A percentile compares a stretch with the other conserved stretches of the same genome.
Evolutionary conservation across 768 basidiomycete species (phyloP).

Genomic region (Tulasnella sp.): DNA sequence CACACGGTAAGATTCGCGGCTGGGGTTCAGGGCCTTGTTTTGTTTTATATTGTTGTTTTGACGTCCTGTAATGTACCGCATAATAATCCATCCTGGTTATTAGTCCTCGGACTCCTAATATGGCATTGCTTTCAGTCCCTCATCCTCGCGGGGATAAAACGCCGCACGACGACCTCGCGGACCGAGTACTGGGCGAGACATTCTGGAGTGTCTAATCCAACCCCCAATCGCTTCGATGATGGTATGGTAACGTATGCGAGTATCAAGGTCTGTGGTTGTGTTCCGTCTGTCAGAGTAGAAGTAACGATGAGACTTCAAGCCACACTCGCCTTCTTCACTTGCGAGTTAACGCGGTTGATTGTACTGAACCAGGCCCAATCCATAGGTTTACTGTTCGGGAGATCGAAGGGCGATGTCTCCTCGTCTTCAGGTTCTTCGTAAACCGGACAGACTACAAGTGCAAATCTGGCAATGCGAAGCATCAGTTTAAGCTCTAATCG

Average conservation of each 20-base stretch:
- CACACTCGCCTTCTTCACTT: constrained; percentile 79
- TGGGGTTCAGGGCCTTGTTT: no score
- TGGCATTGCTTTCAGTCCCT: constrained; percentile 58
- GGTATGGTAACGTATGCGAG: constrained; percentile 91
- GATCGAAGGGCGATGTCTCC: constrained; percentile 47
- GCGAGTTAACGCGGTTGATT: constrained; percentile 89
- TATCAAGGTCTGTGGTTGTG: constrained; percentile 62
- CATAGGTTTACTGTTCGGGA: constrained; percentile 61
- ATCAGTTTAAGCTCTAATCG: neutral
- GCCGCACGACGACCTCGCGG: constrained; percentile 68
- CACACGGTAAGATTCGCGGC: no score
- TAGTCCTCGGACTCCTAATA: neutral
- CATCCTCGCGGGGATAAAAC: constrained; percentile 90
- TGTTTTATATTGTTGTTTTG: neutral
- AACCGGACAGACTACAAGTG: constrained; percentile 78
- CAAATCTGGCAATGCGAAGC: constrained; percentile 50
- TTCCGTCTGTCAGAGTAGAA: neutral
- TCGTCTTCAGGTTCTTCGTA: constrained; percentile 78
- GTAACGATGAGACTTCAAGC: neutral
- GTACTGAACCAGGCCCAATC: constrained; percentile 96
- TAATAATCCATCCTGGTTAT: neutral
- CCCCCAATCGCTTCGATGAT: constrained; percentile 45
- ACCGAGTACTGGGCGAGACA: constrained; percentile 70
- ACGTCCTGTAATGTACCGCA: neutral
- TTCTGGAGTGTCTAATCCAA: constrained; percentile 53